Base-by-base conservation (phyloP, 148 eudicot genomes). In the Dianthus caryophyllus region DNA sequence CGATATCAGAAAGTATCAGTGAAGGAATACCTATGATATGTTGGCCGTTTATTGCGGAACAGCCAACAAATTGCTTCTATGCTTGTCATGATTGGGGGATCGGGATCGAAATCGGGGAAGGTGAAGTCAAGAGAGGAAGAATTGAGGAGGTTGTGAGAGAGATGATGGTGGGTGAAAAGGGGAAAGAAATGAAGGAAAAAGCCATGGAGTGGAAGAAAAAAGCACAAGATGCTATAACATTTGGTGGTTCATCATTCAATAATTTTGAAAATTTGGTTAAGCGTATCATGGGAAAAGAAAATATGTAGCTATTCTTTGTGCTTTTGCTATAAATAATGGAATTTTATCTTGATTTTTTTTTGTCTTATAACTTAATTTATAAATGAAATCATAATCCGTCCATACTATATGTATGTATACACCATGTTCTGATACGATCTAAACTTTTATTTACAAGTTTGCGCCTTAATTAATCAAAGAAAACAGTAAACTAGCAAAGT, bases 31-130 rank as follows among this genome's bases (percentile, higher is more conserved):
- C 84, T 2, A 76, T 81, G 79, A 61, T 84, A 21, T 84, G 83
- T 65, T 80, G 84, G 84, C 84, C 84, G 1, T 80, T 73, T 50
- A 68, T 78, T 18, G 74, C 77, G 0, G 84, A 80, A 24, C 88
- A 84, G 22, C 84, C 61, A 17, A 78, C 61, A 6, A 85, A 85
- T 66, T 69, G 86, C 44, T 49, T 38, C 20, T 76, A 71, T 52
- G 24, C 57, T 16, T 69, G 82, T 7, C 21, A 55, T 0, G 67
- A 76, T 25, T 85, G 89, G 89, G 79, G 79, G 31, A 33, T 82
- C 7, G 89, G 89, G 36, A 58, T 80, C 79, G 83, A 81, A 75
- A 76, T 83, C 20, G 74, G 67, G 24, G 81, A 74, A 6, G 51
- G 26, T 2, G 60, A 71, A 44, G 84, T 78, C 14, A 60, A 26